These are phyloP conservation scores for Torulaspora franciscae DNA, from an alignment of 805 yeast species.

Conservation along the genomic window DNA sequence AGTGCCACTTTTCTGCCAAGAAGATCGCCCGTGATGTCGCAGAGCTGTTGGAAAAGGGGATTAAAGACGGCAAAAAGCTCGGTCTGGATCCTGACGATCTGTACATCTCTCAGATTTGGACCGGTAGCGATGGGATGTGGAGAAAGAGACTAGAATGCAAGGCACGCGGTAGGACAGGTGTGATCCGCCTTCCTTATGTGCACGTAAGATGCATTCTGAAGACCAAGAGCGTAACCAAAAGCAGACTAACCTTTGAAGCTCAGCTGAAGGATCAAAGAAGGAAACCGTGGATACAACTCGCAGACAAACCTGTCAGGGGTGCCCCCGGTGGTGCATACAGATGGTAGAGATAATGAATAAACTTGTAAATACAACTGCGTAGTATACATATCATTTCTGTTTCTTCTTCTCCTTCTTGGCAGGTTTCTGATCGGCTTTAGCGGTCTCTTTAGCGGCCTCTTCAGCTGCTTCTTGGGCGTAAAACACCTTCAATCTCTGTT, in stretches of 20 bases:
- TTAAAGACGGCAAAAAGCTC: slow-evolving; percentile 59
- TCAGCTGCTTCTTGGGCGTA: slow-evolving; percentile 30
- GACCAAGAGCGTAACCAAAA: slow-evolving; percentile 53
- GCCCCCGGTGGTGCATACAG: slow-evolving; percentile 48
- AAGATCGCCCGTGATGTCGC: slow-evolving; percentile 75
- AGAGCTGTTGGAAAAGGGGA: slow-evolving; percentile 65
- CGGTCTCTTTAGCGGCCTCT: slow-evolving; percentile 9
- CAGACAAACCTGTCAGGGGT: slow-evolving; percentile 46
- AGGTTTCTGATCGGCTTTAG: slow-evolving; percentile 3
- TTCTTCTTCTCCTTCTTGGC: slow-evolving; percentile 4
- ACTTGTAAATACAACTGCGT: slow-evolving; percentile 13
- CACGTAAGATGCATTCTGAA: slow-evolving; percentile 77
- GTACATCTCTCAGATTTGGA: slow-evolving; percentile 80
- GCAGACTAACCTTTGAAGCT: slow-evolving; percentile 57
- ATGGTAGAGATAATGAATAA: slow-evolving; percentile 41
- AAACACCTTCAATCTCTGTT: slow-evolving; percentile 36
- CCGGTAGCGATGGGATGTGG: slow-evolving; percentile 82
- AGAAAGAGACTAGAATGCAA: slow-evolving; percentile 67
- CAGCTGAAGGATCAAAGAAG: slow-evolving; percentile 43
- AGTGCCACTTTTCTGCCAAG: slow-evolving; percentile 82
- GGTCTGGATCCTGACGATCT: slow-evolving; percentile 57
- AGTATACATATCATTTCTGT: slow-evolving; percentile 5
- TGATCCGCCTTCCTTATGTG: slow-evolving; percentile 67
- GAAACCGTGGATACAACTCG: slow-evolving; percentile 50
- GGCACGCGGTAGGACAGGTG: slow-evolving; percentile 88